phyloP scores from a whole-genome alignment of 352 stramenopile species.

The Phytopythium aichiense region DNA sequence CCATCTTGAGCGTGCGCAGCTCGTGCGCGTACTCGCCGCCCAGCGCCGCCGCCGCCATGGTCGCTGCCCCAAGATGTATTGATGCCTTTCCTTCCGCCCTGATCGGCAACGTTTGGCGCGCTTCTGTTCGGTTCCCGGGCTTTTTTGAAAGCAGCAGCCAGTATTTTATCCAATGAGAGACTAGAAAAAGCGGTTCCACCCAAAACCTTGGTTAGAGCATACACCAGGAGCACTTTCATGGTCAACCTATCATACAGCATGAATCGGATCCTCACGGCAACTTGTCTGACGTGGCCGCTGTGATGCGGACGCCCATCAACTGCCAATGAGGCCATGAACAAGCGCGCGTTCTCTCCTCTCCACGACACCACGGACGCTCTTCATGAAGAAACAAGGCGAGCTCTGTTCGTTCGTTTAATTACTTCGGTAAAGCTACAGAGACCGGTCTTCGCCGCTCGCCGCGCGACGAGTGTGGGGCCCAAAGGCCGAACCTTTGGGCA shows the following conservation, averaged over 20 bases:
- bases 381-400: not conserved
- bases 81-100: too few relatives aligned
- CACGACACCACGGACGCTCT: not conserved
- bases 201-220: not conserved
- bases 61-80: not conserved
- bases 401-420: conserved; percentile 3
- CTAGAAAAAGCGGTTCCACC: not conserved
- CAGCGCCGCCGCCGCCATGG: not conserved
- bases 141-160: not conserved
- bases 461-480: not conserved
- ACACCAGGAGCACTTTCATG: not conserved
- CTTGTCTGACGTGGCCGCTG: not conserved
- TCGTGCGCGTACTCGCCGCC: conserved; percentile 29
- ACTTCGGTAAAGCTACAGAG: conserved; percentile 4
- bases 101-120: not conserved
- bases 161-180: not conserved
- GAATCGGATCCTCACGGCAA: not conserved
- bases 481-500: conserved; percentile 5
- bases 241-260: not conserved
- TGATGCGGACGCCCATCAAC: not conserved
- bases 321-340: not conserved
- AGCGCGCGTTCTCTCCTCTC: too few relatives aligned
- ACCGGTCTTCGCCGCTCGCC: not conserved
- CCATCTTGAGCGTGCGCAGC: conserved; percentile 55
- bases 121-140: not conserved